Evolutionary conservation across 2,329 filamentous ascomycete species (phyloP).

Genomic region (Penicillium digitatum): DNA sequence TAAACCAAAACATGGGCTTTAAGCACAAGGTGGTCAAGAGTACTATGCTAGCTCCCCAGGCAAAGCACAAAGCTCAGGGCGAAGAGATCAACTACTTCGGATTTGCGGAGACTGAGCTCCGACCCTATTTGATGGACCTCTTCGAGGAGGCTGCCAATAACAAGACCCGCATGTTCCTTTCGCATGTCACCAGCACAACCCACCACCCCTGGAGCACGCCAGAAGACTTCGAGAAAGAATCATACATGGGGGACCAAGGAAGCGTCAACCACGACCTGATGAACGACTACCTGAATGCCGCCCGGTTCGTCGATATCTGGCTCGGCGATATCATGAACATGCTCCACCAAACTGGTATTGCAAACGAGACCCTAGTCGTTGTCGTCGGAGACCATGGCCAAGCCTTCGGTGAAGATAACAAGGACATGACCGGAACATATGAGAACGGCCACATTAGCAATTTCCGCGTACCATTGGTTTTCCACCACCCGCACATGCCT

Average conservation of each 20-base stretch:
- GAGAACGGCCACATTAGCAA: slow-evolving; percentile 47
- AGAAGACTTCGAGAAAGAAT: slow-evolving; percentile 25
- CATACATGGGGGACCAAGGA: slow-evolving; percentile 27
- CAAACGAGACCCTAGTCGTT: slow-evolving; percentile 46
- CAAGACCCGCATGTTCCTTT: slow-evolving; percentile 33
- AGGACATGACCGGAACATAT: slow-evolving; percentile 40
- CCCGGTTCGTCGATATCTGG: slow-evolving; percentile 46
- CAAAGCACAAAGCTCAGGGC: slow-evolving; percentile 35
- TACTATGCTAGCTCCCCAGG: slow-evolving; percentile 23
- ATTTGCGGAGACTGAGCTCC: slow-evolving; percentile 40
- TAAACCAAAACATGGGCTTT: slow-evolving; percentile 39
- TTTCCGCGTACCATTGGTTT: slow-evolving; percentile 45
- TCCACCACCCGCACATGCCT: slow-evolving; percentile 45
- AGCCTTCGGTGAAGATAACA: slow-evolving; percentile 44
- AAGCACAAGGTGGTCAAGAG: slow-evolving; percentile 28
- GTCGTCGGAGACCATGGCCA: slow-evolving; percentile 48
- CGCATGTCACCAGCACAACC: slow-evolving; percentile 34
- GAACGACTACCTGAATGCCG: slow-evolving; percentile 46
- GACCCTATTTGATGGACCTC: slow-evolving; percentile 34
- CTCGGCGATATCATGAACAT: slow-evolving; percentile 42
- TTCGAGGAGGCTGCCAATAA: slow-evolving; percentile 31
- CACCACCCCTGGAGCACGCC: slow-evolving; percentile 47
- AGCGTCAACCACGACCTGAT: slow-evolving; percentile 32
- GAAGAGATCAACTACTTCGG: slow-evolving; percentile 45
- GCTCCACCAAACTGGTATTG: slow-evolving; percentile 44